These are phyloP conservation scores for Tulasnella sp. DNA, from an alignment of 768 basidiomycete species.

Conservation along the genomic window DNA sequence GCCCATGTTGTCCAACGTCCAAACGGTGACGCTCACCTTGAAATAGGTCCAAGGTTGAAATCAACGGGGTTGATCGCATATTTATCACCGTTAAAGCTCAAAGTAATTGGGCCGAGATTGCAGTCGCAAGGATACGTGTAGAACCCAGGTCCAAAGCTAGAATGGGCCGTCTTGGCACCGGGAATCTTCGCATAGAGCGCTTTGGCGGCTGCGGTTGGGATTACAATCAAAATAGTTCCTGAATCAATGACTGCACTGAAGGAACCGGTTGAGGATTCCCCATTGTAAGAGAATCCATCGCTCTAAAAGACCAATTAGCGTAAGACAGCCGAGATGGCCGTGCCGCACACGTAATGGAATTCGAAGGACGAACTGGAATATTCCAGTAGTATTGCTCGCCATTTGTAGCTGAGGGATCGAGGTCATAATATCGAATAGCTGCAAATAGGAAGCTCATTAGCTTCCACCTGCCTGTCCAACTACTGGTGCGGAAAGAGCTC, in stretches of 20 bases:
- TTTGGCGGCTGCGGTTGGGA: neutral
- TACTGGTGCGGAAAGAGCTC: too few species aligned
- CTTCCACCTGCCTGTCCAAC: too few species aligned
- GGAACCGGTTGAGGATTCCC: too few species aligned
- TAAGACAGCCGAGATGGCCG: too few species aligned
- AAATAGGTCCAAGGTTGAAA: conserved; percentile 29
- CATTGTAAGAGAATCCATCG: neutral
- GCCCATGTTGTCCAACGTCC: neutral
- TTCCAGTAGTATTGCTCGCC: conserved; percentile 7
- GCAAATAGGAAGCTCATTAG: neutral
- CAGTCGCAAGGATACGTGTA: conserved; percentile 21
- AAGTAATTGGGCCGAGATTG: neutral
- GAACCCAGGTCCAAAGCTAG: conserved; percentile 13
- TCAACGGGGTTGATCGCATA: conserved; percentile 26
- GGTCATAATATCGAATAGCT: conserved; percentile 29
- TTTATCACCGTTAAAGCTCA: conserved; percentile 18
- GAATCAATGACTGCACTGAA: conserved; percentile 30
- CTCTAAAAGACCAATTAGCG: too few species aligned
- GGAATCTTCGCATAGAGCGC: conserved; percentile 24
- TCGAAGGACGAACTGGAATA: conserved; percentile 1
- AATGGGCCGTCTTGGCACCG: conserved; percentile 22
- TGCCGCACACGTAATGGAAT: too few species aligned
- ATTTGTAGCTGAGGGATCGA: conserved; percentile 20
- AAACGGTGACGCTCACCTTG: neutral
- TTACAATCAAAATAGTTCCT: conserved; percentile 27